Evolutionary conservation across 257 asterid species (phyloP).

Genomic region (Nicotiana tomentosiformis): DNA sequence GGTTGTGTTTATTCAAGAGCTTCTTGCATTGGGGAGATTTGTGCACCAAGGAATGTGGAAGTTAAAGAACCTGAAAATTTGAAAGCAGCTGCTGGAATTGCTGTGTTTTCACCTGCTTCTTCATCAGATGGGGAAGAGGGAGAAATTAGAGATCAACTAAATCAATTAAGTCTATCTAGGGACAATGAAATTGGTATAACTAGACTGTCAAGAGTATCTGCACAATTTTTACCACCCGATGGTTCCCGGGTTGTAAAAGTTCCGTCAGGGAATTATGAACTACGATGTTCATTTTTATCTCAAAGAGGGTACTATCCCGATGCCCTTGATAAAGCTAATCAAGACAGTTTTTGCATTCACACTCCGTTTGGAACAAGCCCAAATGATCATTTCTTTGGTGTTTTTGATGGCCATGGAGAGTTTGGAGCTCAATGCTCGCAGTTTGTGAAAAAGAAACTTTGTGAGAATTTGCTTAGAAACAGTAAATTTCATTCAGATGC

Average conservation of each 20-base stretch:
- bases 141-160: conserved; percentile 48
- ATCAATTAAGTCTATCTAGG: conserved; percentile 41
- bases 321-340: conserved; percentile 95
- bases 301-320: conserved; percentile 98
- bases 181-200: conserved; percentile 74
- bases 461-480: conserved; percentile 86
- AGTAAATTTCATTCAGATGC: conserved; percentile 58
- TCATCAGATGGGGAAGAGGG: conserved; percentile 47
- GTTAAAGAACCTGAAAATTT: conserved; percentile 41
- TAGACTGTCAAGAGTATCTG: conserved; percentile 72
- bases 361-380: conserved; percentile 81
- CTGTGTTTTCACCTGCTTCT: conserved; percentile 51
- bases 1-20: conserved; percentile 85
- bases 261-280: conserved; percentile 65
- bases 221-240: conserved; percentile 77
- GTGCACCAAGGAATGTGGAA: conserved; percentile 58
- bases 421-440: conserved; percentile 91
- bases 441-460: conserved; percentile 65
- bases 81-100: conserved; percentile 46
- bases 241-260: conserved; percentile 74
- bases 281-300: conserved; percentile 72
- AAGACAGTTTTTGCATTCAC: conserved; percentile 90
- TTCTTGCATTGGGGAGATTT: conserved; percentile 80
- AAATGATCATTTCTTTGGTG: conserved; percentile 87
- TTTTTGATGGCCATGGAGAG: conserved; percentile 97